Evolutionary conservation across 2,329 filamentous ascomycete genomes (phyloP).

Genomic region (Fusarium compactum): DNA sequence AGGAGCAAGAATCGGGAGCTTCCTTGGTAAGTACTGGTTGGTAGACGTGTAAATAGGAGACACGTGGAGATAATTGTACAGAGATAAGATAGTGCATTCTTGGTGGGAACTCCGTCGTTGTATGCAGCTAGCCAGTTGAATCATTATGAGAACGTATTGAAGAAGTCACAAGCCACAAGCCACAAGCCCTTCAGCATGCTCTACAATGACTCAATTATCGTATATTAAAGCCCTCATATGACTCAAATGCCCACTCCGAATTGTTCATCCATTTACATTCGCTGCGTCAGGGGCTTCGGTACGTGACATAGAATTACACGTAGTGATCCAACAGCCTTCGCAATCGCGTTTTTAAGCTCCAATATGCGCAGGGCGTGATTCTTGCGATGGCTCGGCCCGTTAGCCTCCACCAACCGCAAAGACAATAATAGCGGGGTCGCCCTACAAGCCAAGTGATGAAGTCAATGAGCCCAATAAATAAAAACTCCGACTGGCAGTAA

Average conservation of each 20-base stretch:
- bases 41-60: not conserved
- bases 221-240: not conserved
- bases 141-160: not conserved
- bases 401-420: not conserved
- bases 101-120: rapidly evolving
- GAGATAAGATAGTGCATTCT: not conserved
- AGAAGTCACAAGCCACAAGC: not conserved
- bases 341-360: not conserved
- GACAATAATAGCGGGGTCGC: not conserved
- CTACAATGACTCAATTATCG: not conserved
- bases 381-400: not conserved
- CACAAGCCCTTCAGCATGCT: not conserved
- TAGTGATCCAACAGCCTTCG: too few species aligned
- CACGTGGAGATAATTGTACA: not conserved
- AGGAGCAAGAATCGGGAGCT: slow-evolving; percentile 49
- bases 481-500: too few species aligned
- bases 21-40: slow-evolving; percentile 35
- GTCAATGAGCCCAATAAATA: rapidly evolving
- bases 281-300: not conserved
- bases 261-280: rapidly evolving
- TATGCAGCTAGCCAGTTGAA: not conserved
- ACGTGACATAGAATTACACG: not conserved
- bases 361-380: not conserved
- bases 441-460: not conserved
- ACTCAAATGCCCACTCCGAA: not conserved